Evolutionary conservation across 257 asterid genomes (phyloP).

Genomic region (Solanum pinnatisectum): DNA sequence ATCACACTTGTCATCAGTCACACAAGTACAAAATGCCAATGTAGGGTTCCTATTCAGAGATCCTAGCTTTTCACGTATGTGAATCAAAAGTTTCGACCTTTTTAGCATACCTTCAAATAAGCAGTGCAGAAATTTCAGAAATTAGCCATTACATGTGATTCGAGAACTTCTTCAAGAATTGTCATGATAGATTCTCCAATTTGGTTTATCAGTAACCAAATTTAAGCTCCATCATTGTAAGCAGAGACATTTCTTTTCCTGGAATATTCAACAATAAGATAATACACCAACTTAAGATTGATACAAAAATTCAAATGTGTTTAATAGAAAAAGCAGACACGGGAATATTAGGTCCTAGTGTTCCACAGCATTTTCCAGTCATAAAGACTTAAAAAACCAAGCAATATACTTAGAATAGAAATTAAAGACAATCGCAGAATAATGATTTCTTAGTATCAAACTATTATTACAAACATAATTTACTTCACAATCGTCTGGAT

Average conservation of each 20-base stretch:
- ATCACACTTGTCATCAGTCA: conserved; percentile 17
- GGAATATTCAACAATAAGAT: background rate
- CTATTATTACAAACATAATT: background rate
- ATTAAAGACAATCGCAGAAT: background rate
- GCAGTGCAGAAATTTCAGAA: background rate
- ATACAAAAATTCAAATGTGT: background rate
- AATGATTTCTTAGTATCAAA: background rate
- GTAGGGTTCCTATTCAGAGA: conserved; percentile 12
- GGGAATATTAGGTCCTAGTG: background rate
- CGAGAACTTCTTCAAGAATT: background rate
- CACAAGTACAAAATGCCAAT: conserved; percentile 19
- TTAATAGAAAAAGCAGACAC: background rate
- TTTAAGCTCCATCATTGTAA: background rate
- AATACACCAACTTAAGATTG: background rate
- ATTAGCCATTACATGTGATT: background rate
- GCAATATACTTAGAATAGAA: background rate
- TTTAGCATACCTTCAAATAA: background rate
- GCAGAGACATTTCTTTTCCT: background rate
- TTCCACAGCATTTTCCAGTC: background rate
- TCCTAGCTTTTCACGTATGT: background rate
- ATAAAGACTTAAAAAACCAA: background rate
- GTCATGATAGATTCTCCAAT: background rate
- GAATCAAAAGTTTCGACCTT: background rate
- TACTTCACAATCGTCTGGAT: background rate
- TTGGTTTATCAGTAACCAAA: background rate